Percentiles rank a stretch among this genome's conserved stretches.
phyloP scores from a whole-genome alignment of 1,284 basidiomycete genomes.

The Microbotryum silenes-acaulis region DNA sequence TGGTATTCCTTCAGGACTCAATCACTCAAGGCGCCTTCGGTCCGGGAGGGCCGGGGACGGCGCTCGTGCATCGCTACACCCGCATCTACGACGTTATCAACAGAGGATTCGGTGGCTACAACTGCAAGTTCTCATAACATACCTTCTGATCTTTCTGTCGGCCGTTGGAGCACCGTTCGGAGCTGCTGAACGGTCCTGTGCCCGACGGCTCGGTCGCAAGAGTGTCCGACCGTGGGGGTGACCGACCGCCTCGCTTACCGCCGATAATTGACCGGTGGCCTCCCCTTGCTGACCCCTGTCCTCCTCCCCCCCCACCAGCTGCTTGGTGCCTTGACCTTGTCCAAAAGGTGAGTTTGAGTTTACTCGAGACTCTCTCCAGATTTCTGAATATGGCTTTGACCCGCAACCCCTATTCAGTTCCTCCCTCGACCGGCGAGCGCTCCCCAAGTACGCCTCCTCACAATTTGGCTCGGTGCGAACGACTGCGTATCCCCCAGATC shows the following conservation, averaged over 20 bases:
- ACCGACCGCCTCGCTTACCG: no score
- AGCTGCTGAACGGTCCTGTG: no score
- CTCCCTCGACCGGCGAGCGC: background rate
- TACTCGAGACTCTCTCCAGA: background rate
- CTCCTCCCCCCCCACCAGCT: no score
- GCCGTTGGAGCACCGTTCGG: no score
- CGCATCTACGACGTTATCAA: background rate
- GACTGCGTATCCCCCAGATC: background rate
- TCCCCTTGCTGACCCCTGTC: no score
- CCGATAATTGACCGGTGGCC: no score
- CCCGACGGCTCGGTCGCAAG: no score
- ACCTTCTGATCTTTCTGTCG: background rate
- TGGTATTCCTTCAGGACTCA: background rate
- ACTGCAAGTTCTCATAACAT: background rate
- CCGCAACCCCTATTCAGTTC: background rate
- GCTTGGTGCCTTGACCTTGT: background rate
- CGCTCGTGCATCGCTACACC: background rate
- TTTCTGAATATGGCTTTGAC: background rate
- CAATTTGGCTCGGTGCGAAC: slow-evolving; percentile 2
- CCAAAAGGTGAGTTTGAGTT: background rate
- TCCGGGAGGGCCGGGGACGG: background rate
- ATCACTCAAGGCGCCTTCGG: slow-evolving; percentile 1
- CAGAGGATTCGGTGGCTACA: background rate
- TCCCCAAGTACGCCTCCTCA: background rate
- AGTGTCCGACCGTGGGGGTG: no score